Base-by-base conservation (phyloP, 1,139 yeast genomes). In the Meyerozyma elateridarum region DNA sequence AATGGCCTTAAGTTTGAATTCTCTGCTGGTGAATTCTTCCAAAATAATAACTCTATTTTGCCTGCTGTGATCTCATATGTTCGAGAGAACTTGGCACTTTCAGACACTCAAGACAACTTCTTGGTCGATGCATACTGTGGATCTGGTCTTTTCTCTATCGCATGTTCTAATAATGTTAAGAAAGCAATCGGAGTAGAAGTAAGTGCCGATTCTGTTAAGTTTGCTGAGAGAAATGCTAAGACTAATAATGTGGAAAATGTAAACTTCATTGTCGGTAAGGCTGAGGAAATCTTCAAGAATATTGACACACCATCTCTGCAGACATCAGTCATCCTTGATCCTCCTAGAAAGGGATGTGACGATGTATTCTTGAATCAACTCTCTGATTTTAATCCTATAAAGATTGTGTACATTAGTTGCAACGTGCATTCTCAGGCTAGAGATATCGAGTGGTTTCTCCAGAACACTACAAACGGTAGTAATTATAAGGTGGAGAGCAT, bases 111-210 rank as follows among this genome's bases (percentile, higher is more conserved):
- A 37, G 26, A 54, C 55, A 18, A 25, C 40, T 88, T 80, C 54
- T 64, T 91, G 34, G 96, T 91, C 17, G 98, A 91, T 56, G 96
- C 98, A 1, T 91, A 91, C 61, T 91, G 98, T 67, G 98, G 98
- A 3, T 85, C 96, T 3, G 98, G 98, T 0, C 64, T 91, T 31
- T 91, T 91, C 56, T 84, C 95, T 37, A 81, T 91, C 35, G 79
- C 96, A 6, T 83, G 95, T 48, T 80, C 94, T 15, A 61, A 73
- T 15, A 80, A 84, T 26, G 95, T 88, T 9, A 80, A 83, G 28
- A 73, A 73, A 44, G 95, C 88, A 2, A 76, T 87, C 42, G 98
- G 98, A 20, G 98, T 91, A 16, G 98, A 91, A 56, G 89, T 91
- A 8, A 80, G 94, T 32, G 91, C 91, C 16, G 95, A 88, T 46